These are phyloP conservation scores for Chalara sp. DNA, from an alignment of 2,329 filamentous ascomycete species.

Conservation along the genomic window DNA sequence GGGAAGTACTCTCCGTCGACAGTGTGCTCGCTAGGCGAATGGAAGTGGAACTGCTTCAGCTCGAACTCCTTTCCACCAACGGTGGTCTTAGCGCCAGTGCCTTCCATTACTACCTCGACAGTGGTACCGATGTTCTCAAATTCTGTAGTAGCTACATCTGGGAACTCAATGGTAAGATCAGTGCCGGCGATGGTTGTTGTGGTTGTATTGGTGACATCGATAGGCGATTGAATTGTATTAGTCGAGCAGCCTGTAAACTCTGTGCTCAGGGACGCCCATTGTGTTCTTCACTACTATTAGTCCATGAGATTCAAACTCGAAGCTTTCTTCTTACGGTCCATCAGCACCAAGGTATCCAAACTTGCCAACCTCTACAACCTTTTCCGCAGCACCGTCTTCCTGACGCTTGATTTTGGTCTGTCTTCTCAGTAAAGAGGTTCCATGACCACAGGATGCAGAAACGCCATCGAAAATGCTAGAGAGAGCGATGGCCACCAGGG, in stretches of 20 bases:
- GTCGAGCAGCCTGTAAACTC: slow-evolving; percentile 2
- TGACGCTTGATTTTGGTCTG: too few relatives aligned
- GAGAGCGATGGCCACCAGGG: too few relatives aligned
- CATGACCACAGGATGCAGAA: too few relatives aligned
- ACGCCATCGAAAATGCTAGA: too few relatives aligned
- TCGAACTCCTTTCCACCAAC: slow-evolving; percentile 3
- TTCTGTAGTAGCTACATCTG: slow-evolving; percentile 9
- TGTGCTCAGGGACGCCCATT: too few relatives aligned
- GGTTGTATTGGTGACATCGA: slow-evolving; percentile 8
- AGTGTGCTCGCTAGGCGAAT: slow-evolving; percentile 52
- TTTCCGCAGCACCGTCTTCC: too few relatives aligned
- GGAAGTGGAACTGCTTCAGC: slow-evolving; percentile 49
- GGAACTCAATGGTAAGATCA: slow-evolving; percentile 8
- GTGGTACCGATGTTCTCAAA: slow-evolving; percentile 18
- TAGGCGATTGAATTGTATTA: slow-evolving; percentile 13
- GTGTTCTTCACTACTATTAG: too few relatives aligned
- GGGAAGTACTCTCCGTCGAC: slow-evolving; percentile 36
- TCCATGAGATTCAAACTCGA: too few relatives aligned
- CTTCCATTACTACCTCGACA: slow-evolving; percentile 16
- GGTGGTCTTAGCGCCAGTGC: slow-evolving; percentile 6
- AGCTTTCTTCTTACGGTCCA: too few relatives aligned
- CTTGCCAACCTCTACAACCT: too few relatives aligned
- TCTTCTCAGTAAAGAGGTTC: too few relatives aligned
- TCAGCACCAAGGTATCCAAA: too few relatives aligned
- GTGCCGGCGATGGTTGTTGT: slow-evolving; percentile 4